Percentiles rank a stretch among this genome's conserved stretches.
Conservation (phyloP, 108 stramenopile genomes). For the Conticribra weissflogii region DNA sequence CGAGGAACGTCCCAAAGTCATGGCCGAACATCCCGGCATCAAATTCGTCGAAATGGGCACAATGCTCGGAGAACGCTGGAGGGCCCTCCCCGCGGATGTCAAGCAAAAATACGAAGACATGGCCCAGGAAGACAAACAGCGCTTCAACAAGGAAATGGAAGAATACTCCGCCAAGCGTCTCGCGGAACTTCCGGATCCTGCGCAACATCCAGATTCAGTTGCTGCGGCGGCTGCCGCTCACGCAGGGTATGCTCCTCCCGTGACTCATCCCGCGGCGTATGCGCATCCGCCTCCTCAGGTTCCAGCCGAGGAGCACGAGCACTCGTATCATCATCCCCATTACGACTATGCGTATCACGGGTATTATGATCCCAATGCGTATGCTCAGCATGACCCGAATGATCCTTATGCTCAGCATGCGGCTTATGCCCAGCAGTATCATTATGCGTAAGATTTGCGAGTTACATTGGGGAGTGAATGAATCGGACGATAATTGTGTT, state of each 20-base stretch:
- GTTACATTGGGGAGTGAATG: too few species aligned
- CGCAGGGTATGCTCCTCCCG: conserved; percentile 18
- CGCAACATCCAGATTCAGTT: conserved; percentile 25
- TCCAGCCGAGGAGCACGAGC: not conserved
- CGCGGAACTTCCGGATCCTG: not conserved
- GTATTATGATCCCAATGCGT: conserved; percentile 36
- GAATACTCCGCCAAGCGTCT: conserved; percentile 63
- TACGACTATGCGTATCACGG: conserved; percentile 24
- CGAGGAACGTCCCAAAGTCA: conserved; percentile 82
- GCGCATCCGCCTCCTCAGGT: conserved; percentile 8
- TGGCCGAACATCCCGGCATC: conserved; percentile 82
- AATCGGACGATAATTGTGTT: too few species aligned
- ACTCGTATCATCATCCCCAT: conserved; percentile 8
- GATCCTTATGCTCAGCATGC: conserved; percentile 47
- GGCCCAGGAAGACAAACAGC: conserved; percentile 85
- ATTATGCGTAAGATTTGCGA: conserved; percentile 44
- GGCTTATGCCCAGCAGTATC: conserved; percentile 45
- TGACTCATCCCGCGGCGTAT: conserved; percentile 11
- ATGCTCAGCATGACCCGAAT: not conserved
- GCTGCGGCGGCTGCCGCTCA: conserved; percentile 15
- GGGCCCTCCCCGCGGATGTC: conserved; percentile 79
- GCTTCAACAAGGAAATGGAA: conserved; percentile 90
- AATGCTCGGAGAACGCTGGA: conserved; percentile 91
- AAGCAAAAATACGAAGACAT: conserved; percentile 87
- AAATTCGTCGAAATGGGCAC: conserved; percentile 93